Base-by-base conservation (phyloP, 176 grass and related monocot genomes). In the Canna indica region DNA sequence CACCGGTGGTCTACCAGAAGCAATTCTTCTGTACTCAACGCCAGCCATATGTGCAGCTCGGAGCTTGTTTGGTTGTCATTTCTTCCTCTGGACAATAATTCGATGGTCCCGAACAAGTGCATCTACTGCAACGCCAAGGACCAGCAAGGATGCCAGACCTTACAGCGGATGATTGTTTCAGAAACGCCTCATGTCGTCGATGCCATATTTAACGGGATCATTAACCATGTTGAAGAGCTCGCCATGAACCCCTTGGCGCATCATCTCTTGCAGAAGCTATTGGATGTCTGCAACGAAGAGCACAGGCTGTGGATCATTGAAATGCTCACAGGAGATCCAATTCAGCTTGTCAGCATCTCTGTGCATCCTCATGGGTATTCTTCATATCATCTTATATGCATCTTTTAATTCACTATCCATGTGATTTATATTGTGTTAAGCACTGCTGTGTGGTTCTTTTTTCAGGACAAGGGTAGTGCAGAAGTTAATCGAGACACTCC, bases 291-390 rank as follows among this genome's bases (percentile, higher is more conserved):
- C 76, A 83, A 3, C 20, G 63, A 81, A 68, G 77, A 83, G 69
- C 88, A 85, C 76, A 85, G 81, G 35, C 52, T 48, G 63, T 24
- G 1, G 15, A 71, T 97, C 58, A 47, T 90, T 83, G 74, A 46
- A 73, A 69, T 81, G 81, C 82, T 97, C 61, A 85, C 86, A 1
- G 78, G 74, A 72, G 28, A 46, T 54, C 86, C 77, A 24, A 72
- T 29, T 76, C 68, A 85, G 26, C 59, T 97, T 75, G 57, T 87
- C 76, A 71, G 62, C 56, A 67, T 81, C 66, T 86, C 84, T 56
- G 85, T 89, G 69, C 81, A 92, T 70, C 76, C 71, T 78, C 88
- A 90, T 83, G 93, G 93, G 93, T 97, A 96, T 47, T 80, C 7
- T 7, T 54, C 16, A 3, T 36, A 36, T 31, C 3, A 65, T 31